Evolutionary conservation across 768 basidiomycete genomes (phyloP).

Genomic region (Tulasnella sp.): DNA sequence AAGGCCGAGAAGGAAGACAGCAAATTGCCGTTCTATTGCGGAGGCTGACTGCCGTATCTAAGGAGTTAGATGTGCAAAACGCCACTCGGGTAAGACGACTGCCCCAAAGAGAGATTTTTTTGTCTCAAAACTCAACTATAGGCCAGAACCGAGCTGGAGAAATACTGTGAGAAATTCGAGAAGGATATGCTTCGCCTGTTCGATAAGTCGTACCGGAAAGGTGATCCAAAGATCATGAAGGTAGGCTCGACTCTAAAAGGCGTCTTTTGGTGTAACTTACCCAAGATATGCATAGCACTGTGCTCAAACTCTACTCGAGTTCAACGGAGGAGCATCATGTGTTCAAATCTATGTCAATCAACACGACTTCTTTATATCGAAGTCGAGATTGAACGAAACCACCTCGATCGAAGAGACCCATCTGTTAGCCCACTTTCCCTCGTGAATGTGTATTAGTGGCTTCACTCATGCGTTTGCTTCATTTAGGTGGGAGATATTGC

Average conservation of each 20-base stretch:
- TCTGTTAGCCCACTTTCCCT: slow-evolving; percentile 32
- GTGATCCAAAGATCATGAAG: slow-evolving; percentile 99
- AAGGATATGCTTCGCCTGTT: slow-evolving; percentile 97
- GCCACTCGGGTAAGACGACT: slow-evolving; percentile 55
- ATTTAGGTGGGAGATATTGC: slow-evolving; percentile 65
- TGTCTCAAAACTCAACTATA: slow-evolving; percentile 22
- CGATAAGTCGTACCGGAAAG: slow-evolving; percentile 89
- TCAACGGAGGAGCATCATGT: slow-evolving; percentile 94
- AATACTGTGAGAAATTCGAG: slow-evolving; percentile 97
- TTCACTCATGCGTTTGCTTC: neutral
- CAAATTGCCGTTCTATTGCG: slow-evolving; percentile 82
- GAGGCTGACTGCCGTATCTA: slow-evolving; percentile 75
- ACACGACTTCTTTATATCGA: slow-evolving; percentile 93
- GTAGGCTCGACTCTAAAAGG: slow-evolving; percentile 25
- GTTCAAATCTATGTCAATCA: slow-evolving; percentile 99
- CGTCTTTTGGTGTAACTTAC: neutral
- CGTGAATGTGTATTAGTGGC: slow-evolving; percentile 32
- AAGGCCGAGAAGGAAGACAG: slow-evolving; percentile 76
- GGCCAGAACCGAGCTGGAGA: slow-evolving; percentile 88
- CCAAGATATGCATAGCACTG: slow-evolving; percentile 55
- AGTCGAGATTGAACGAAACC: slow-evolving; percentile 65
- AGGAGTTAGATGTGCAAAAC: slow-evolving; percentile 79
- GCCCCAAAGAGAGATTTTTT: neutral
- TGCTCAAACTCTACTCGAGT: slow-evolving; percentile 90
- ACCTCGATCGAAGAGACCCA: slow-evolving; percentile 43